phyloP scores from a whole-genome alignment of 2,329 filamentous ascomycete species.

The Hypoxylon sp. region DNA sequence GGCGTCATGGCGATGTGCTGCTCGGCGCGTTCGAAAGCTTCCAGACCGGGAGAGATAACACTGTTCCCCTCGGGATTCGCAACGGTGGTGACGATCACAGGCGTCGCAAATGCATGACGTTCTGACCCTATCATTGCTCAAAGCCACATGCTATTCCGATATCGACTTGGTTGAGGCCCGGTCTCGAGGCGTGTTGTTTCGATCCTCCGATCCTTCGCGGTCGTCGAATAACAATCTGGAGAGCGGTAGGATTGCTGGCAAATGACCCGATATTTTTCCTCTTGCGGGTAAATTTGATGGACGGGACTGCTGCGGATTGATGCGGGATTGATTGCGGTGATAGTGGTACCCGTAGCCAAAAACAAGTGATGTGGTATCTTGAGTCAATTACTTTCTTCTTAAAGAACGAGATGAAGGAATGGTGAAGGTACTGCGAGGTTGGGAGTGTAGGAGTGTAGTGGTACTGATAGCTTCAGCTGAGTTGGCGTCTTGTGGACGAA shows the following conservation, averaged over 20 bases:
- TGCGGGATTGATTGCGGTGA: slow-evolving; percentile 36
- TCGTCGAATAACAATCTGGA: slow-evolving; percentile 8
- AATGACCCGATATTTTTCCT: slow-evolving; percentile 27
- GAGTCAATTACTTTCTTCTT: slow-evolving; percentile 32
- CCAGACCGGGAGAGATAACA: slow-evolving; percentile 7
- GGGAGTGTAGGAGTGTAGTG: neutral
- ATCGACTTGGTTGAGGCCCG: slow-evolving; percentile 10
- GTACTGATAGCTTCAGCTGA: slow-evolving; percentile 21
- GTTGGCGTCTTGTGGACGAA: slow-evolving; percentile 38
- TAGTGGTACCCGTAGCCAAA: slow-evolving; percentile 41
- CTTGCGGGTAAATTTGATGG: slow-evolving; percentile 34
- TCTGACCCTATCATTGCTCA: slow-evolving; percentile 40
- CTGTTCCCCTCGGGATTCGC: slow-evolving; percentile 18
- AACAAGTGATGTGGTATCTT: slow-evolving; percentile 28
- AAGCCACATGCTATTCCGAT: slow-evolving; percentile 38
- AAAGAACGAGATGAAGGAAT: slow-evolving; percentile 36
- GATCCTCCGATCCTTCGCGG: slow-evolving; percentile 1
- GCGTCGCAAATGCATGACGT: slow-evolving; percentile 40
- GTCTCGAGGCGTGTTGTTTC: slow-evolving; percentile 2
- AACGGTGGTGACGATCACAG: slow-evolving; percentile 27
- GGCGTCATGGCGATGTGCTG: slow-evolving; percentile 28
- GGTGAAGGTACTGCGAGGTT: slow-evolving; percentile 26
- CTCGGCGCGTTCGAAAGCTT: slow-evolving; percentile 9
- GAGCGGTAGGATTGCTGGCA: slow-evolving; percentile 26
- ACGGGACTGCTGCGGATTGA: too few relatives aligned